Percentiles rank a stretch among this genome's conserved stretches.
Conservation (phyloP, 106 monocot species). For the Dendrobium catenatum region DNA sequence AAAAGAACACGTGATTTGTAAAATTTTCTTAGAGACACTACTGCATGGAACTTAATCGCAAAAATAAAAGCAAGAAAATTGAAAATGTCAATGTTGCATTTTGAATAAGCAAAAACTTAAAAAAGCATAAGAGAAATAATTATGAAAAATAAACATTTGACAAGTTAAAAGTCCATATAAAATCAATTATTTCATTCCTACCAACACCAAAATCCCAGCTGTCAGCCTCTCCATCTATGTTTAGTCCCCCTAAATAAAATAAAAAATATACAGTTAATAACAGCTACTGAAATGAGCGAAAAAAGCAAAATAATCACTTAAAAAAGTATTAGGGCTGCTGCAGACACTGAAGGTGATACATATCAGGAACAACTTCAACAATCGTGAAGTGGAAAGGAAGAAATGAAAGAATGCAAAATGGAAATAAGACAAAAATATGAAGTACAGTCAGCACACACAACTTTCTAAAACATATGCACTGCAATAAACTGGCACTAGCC, state of each 20-base stretch:
- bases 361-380: neutral
- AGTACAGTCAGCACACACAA: neutral
- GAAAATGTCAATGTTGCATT: neutral
- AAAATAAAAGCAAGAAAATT: neutral
- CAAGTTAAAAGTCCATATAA: neutral
- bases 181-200: conserved; percentile 23
- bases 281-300: neutral
- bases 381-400: neutral
- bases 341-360: neutral
- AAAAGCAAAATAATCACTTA: neutral
- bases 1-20: neutral
- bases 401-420: neutral
- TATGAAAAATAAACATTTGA: neutral
- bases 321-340: neutral
- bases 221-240: conserved; percentile 87
- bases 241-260: conserved; percentile 64
- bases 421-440: neutral
- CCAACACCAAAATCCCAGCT: conserved; percentile 97
- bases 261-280: conserved; percentile 7
- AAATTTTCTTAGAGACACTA: neutral
- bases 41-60: neutral
- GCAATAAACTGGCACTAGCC: neutral
- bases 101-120: neutral
- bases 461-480: neutral
- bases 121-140: neutral